A percentile compares a stretch with the other conserved stretches of the same genome.
Conservation (phyloP, 805 yeast genomes). For the Novakomyces olei region DNA sequence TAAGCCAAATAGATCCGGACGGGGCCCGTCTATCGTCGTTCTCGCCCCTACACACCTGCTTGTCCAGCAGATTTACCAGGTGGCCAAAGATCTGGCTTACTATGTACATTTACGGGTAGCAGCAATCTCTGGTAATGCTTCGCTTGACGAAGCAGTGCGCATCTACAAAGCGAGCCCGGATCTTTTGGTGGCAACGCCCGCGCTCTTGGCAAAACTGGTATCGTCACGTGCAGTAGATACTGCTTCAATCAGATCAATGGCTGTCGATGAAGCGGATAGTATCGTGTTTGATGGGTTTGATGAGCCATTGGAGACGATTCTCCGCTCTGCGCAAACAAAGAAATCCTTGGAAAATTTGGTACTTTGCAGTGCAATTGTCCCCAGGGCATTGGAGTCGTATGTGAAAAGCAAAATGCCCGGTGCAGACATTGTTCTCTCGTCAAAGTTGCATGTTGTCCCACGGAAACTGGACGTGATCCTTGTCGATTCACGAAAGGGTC, state of each 20-base stretch:
- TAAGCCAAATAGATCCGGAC: too few species aligned
- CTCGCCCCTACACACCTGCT: slow-evolving; percentile 78
- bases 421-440: slow-evolving; percentile 47
- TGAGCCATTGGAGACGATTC: slow-evolving; percentile 27
- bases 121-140: slow-evolving; percentile 13
- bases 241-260: slow-evolving; percentile 38
- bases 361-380: slow-evolving; percentile 79
- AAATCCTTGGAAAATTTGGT: slow-evolving; percentile 34
- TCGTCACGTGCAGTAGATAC: slow-evolving; percentile 5
- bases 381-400: slow-evolving; percentile 47
- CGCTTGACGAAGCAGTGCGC: slow-evolving; percentile 6
- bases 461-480: slow-evolving; percentile 46
- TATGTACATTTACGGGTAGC: slow-evolving; percentile 8
- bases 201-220: too few species aligned
- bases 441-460: slow-evolving; percentile 70
- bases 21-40: slow-evolving; percentile 25
- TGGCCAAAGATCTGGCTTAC: slow-evolving; percentile 13
- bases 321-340: slow-evolving; percentile 16
- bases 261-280: slow-evolving; percentile 87
- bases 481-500: slow-evolving; percentile 53
- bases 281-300: slow-evolving; percentile 62
- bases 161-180: slow-evolving; percentile 33
- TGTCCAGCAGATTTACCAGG: slow-evolving; percentile 50
- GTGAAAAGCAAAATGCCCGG: slow-evolving; percentile 40
- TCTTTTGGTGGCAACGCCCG: slow-evolving; percentile 66